phyloP scores from a whole-genome alignment of 2,329 filamentous ascomycete genomes.

The Aspergillus costaricaensis region DNA sequence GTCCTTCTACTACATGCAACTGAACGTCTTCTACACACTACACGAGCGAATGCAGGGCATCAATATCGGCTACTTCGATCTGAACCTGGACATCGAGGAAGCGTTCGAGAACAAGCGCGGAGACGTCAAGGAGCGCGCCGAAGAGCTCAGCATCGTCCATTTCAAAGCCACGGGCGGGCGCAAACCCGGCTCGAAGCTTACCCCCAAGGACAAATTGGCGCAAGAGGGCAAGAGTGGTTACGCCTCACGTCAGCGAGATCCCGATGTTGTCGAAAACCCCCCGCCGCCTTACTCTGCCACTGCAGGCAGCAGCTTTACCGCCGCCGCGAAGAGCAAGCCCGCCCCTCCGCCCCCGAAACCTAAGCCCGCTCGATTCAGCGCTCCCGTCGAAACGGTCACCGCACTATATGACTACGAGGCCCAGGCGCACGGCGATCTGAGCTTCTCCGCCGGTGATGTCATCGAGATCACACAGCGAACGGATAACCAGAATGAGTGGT shows the following conservation, averaged over 20 bases:
- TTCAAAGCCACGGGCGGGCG: constrained; percentile 82
- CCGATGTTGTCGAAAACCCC: constrained; percentile 57
- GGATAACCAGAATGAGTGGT: constrained; percentile 96
- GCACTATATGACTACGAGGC: constrained; percentile 96
- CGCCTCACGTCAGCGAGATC: constrained; percentile 36
- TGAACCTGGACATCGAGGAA: constrained; percentile 86
- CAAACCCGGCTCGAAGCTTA: constrained; percentile 35
- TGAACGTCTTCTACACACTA: constrained; percentile 98
- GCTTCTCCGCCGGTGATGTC: constrained; percentile 81
- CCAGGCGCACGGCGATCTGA: constrained; percentile 90
- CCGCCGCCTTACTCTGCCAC: constrained; percentile 70
- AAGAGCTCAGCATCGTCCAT: constrained; percentile 79
- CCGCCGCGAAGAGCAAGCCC: constrained; percentile 67
- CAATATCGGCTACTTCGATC: constrained; percentile 96
- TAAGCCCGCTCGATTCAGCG: constrained; percentile 75
- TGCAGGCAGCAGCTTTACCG: constrained; percentile 48
- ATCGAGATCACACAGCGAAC: constrained; percentile 86
- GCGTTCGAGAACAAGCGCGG: constrained; percentile 88
- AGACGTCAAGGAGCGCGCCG: constrained; percentile 83
- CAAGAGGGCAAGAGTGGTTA: constrained; percentile 40
- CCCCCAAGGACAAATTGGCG: constrained; percentile 38
- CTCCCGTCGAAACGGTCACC: constrained; percentile 76
- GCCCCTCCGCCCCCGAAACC: constrained; percentile 72
- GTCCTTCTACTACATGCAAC: constrained; percentile 99
- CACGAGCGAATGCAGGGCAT: constrained; percentile 97